Evolutionary conservation across 2,329 filamentous ascomycete genomes (phyloP).

Genomic region (Verticillium zaregamsianum): DNA sequence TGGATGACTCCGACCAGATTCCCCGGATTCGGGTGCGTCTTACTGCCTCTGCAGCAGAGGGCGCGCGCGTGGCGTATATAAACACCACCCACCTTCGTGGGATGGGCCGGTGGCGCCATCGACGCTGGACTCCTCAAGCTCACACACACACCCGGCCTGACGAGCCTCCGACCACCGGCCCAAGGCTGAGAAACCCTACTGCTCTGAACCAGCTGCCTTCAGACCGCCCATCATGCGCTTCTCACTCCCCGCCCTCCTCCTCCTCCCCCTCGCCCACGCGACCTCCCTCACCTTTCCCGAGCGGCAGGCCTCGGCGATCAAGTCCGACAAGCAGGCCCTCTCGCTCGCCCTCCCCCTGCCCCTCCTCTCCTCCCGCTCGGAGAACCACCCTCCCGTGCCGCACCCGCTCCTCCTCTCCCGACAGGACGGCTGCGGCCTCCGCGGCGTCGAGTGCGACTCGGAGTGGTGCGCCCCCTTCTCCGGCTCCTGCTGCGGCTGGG

Average conservation of each 20-base stretch:
- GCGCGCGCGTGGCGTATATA: not conserved
- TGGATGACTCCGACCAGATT: not conserved
- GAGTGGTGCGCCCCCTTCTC: constrained; percentile 23
- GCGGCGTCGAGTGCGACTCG: not conserved
- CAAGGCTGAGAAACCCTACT: not conserved
- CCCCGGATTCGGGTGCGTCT: not conserved
- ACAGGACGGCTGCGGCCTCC: not conserved
- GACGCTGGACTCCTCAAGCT: not conserved
- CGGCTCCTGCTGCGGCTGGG: constrained; percentile 23
- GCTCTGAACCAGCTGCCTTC: not conserved
- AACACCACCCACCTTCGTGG: not conserved
- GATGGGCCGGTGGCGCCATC: not conserved
- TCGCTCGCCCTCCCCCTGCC: not conserved
- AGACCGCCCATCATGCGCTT: not conserved
- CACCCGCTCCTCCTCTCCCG: not conserved
- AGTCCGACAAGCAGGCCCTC: not conserved
- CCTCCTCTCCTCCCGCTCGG: not conserved
- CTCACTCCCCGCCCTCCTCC: not conserved
- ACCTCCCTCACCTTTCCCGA: not conserved
- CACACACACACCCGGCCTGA: not conserved
- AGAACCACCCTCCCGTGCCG: not conserved
- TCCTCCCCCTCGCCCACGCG: not conserved
- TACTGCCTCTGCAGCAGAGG: not conserved
- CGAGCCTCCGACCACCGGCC: not conserved
- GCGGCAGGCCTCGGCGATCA: not conserved